A percentile compares a stretch with the other conserved stretches of the same genome.
Conservation (phyloP, 148 eudicot species). For the Beta vulgaris region DNA sequence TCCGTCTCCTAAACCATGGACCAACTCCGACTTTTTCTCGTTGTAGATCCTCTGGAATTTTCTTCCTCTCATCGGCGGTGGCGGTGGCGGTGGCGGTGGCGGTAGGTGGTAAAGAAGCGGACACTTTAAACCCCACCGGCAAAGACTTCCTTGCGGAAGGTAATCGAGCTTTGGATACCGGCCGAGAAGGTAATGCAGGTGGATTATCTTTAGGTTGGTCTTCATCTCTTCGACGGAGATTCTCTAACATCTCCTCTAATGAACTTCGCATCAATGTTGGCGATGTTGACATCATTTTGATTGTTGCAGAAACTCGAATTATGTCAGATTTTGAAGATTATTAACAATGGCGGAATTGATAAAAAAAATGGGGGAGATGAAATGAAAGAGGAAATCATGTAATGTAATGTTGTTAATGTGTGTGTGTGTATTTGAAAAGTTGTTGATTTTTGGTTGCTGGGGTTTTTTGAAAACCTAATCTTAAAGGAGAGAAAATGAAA, state of each 20-base stretch:
- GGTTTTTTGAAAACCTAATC: not conserved
- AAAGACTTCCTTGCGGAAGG: conserved; percentile 53
- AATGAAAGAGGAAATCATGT: not conserved
- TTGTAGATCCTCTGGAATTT: too few relatives aligned
- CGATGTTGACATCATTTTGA: conserved; percentile 50
- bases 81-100: too few relatives aligned
- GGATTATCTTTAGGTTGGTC: conserved; percentile 62
- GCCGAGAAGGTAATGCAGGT: conserved; percentile 82
- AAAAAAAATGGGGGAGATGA: not conserved
- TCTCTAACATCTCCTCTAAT: conserved; percentile 85
- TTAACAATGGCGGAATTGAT: not conserved
- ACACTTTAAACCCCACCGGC: conserved; percentile 45
- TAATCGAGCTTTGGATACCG: conserved; percentile 56
- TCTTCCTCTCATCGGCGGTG: too few relatives aligned
- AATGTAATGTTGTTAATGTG: not conserved
- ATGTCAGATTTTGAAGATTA: not conserved
- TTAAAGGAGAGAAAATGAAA: not conserved
- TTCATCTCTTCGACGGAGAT: conserved; percentile 56
- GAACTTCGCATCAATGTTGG: conserved; percentile 58
- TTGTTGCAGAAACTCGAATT: too few relatives aligned
- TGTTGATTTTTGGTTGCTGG: not conserved
- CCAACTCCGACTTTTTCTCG: not conserved
- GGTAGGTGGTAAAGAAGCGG: too few relatives aligned
- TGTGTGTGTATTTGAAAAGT: not conserved
- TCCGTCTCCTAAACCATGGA: conserved; percentile 20